phyloP scores from a whole-genome alignment of 129 eudicot species.

The Deinandra increscens region DNA sequence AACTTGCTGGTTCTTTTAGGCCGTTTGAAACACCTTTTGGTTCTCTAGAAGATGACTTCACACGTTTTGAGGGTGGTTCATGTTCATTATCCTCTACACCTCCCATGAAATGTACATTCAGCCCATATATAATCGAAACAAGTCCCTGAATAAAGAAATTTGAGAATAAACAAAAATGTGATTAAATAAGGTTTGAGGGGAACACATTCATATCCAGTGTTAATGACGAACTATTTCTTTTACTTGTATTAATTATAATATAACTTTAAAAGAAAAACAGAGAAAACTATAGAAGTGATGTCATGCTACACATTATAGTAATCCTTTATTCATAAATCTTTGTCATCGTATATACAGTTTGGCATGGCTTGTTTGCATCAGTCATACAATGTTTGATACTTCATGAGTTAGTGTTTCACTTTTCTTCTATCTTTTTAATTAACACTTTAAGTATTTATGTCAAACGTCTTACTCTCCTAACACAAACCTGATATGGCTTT shows the following conservation, averaged over 20 bases:
- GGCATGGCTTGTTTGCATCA: not conserved
- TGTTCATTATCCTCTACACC: conserved; percentile 86
- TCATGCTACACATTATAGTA: not conserved
- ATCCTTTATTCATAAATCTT: not conserved
- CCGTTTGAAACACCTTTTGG: conserved; percentile 54
- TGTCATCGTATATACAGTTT: not conserved
- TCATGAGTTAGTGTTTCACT: not conserved
- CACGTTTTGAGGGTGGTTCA: conserved; percentile 93
- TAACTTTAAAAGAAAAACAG: not conserved
- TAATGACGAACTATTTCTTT: not conserved
- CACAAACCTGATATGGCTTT: too few relatives aligned
- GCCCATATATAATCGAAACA: conserved; percentile 68
- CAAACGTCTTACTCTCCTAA: not conserved
- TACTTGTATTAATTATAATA: not conserved
- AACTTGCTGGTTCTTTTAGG: conserved; percentile 42
- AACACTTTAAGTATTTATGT: not conserved
- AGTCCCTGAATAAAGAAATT: conserved; percentile 27
- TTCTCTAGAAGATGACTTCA: conserved; percentile 58
- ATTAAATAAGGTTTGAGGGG: not conserved
- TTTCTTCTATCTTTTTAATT: not conserved
- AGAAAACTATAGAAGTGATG: not conserved
- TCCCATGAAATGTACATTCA: conserved; percentile 97
- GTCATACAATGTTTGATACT: not conserved
- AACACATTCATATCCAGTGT: not conserved
- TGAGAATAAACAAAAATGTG: not conserved